These are phyloP conservation scores for Sporisorium reilianum DNA, from an alignment of 1,284 basidiomycete genomes.

Conservation along the genomic window DNA sequence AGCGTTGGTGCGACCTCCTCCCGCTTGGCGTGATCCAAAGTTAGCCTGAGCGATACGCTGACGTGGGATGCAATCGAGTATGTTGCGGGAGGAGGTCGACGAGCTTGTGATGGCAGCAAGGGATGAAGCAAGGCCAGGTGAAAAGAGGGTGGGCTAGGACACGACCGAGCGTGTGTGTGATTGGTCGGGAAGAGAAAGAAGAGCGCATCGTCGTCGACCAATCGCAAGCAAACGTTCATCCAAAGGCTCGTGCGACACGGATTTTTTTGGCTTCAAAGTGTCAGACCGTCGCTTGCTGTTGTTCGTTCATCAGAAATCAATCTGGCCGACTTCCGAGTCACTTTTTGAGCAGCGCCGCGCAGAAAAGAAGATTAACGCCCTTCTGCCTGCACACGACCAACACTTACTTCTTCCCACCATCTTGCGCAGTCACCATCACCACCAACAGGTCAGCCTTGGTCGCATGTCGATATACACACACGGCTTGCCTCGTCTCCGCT, in stretches of 20 bases:
- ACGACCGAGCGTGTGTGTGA: constrained; percentile 6
- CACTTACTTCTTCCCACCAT: constrained; percentile 1
- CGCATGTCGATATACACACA: constrained; percentile 38
- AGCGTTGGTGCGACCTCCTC: constrained; percentile 19
- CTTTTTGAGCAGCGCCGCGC: neutral
- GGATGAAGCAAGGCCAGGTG: neutral
- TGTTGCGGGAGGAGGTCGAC: constrained; percentile 19
- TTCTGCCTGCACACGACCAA: constrained; percentile 14
- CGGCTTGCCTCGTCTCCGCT: constrained; percentile 13
- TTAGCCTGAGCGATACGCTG: neutral
- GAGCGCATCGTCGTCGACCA: constrained; percentile 3
- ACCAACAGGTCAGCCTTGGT: constrained; percentile 2
- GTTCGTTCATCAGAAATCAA: neutral
- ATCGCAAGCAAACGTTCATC: constrained; percentile 2
- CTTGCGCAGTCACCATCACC: neutral
- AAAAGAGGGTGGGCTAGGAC: neutral
- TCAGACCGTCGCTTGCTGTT: constrained; percentile 6
- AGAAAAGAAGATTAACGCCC: constrained; percentile 4
- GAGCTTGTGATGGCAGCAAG: neutral
- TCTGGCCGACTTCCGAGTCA: constrained; percentile 40
- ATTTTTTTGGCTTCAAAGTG: constrained; percentile 6
- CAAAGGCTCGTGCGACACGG: constrained; percentile 23
- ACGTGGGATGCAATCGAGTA: neutral
- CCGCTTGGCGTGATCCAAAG: constrained; percentile 7
- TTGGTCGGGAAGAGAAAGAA: constrained; percentile 5